phyloP scores from a whole-genome alignment of 106 monocot genomes.

The Acorus gramineus region DNA sequence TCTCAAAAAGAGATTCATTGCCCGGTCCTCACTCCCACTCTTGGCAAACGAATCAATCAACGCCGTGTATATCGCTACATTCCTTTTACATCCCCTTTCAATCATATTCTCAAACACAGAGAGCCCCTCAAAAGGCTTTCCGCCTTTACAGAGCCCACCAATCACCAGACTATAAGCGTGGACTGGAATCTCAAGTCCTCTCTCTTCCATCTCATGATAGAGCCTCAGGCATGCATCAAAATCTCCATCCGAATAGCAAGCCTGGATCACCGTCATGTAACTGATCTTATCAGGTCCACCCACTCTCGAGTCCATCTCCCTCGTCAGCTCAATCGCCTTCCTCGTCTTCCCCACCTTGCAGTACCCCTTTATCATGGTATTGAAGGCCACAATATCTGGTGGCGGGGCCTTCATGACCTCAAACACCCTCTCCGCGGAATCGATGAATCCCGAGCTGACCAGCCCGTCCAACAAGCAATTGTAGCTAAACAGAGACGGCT shows the following conservation, averaged over 20 bases:
- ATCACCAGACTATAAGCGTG: constrained; percentile 68
- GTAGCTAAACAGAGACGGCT: constrained; percentile 42
- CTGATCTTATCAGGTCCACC: constrained; percentile 63
- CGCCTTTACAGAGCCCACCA: constrained; percentile 47
- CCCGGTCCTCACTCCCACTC: constrained; percentile 46
- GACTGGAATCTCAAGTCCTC: constrained; percentile 51
- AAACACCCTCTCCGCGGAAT: constrained; percentile 80
- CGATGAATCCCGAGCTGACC: constrained; percentile 45
- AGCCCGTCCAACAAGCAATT: constrained; percentile 80
- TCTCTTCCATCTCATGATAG: constrained; percentile 83
- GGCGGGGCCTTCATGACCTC: constrained; percentile 24
- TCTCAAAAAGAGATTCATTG: constrained; percentile 49
- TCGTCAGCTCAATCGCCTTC: constrained; percentile 32
- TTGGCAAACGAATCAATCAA: constrained; percentile 71
- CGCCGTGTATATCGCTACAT: constrained; percentile 51
- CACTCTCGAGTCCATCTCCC: constrained; percentile 19
- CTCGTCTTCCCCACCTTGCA: constrained; percentile 24
- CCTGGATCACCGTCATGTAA: constrained; percentile 66
- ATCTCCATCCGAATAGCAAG: constrained; percentile 36
- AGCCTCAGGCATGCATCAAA: constrained; percentile 40
- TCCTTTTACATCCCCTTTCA: constrained; percentile 26
- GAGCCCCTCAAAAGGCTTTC: constrained; percentile 59
- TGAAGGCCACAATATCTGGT: constrained; percentile 59
- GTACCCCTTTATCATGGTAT: constrained; percentile 74
- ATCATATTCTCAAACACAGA: constrained; percentile 58